Base-by-base conservation (phyloP, 805 yeast genomes). In the Candida silvicultrix region DNA sequence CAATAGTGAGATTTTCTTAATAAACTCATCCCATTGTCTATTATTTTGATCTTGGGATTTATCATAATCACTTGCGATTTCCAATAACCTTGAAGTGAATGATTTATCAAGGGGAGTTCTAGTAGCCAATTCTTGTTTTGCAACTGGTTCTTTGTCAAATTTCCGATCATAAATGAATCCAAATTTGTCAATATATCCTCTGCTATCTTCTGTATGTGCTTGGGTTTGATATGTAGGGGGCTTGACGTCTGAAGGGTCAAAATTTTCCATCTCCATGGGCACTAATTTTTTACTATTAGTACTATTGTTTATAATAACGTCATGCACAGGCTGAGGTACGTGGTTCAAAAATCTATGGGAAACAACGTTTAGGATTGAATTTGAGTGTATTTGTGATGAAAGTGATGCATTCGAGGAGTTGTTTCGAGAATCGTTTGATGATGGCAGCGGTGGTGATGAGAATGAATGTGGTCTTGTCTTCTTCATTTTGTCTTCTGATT, bases 1-100 rank as follows among this genome's bases (percentile, higher is more conserved):
- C 29, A 57, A 47, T 20, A 60, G 42, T 12, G 56, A 28, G 14
- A 71, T 51, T 25, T 66, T 67, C 38, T 60, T 60, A 45, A 75
- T 58, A 44, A 75, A 68, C 3, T 59, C 66, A 44, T 74, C 75
- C 82, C 82, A 77, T 46, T 67, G 62, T 23, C 64, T 57, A 25
- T 65, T 65, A 21, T 66, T 67, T 21, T 65, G 63, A 18, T 64
- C 57, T 43, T 68, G 74, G 14, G 61, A 58, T 12, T 64, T 66
- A 50, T 77, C 80, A 52, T 77, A 77, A 19, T 65, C 63, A 43
- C 67, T 64, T 1, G 76, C 69, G 21, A 59, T 45, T 20, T 57
- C 53, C 8, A 63, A 58, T 4, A 52, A 31, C 31, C 49, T 57
- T 12, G 54, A 44, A 2, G 56, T 44, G 19, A 54, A 37, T 2